Percentiles rank a stretch among this genome's conserved stretches.
phyloP scores from a whole-genome alignment of 1,284 basidiomycete genomes.

The Boletellus deceptivus region DNA sequence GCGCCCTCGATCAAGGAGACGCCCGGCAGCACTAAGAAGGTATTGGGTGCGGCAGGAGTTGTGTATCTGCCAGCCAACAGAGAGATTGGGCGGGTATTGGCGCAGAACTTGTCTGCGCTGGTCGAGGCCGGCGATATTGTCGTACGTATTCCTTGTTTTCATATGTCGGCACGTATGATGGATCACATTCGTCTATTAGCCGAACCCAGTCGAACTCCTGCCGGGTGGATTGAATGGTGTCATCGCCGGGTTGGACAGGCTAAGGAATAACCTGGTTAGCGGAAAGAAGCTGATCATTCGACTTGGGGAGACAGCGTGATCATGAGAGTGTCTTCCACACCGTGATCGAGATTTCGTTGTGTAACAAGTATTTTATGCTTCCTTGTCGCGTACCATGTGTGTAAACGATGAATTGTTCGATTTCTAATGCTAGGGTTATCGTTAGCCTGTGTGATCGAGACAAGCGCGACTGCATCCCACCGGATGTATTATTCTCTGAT shows the following conservation, averaged over 20 bases:
- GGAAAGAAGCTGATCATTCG: constrained; percentile 20
- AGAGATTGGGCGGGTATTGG: constrained; percentile 15
- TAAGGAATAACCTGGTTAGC: constrained; percentile 28
- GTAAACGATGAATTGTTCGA: too few species aligned
- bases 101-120: constrained; percentile 12
- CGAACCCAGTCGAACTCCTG: constrained; percentile 22
- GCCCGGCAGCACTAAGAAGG: constrained; percentile 16
- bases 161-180: background rate
- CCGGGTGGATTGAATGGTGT: constrained; percentile 24
- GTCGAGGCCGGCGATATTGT: constrained; percentile 23
- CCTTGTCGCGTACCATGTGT: too few species aligned
- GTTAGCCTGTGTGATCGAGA: too few species aligned
- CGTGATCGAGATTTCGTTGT: background rate
- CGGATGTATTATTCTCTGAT: too few species aligned
- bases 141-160: constrained; percentile 10
- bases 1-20: constrained; percentile 7
- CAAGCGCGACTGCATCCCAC: too few species aligned
- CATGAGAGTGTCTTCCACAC: background rate
- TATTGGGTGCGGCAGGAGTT: constrained; percentile 8
- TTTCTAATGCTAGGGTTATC: too few species aligned
- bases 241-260: constrained; percentile 15
- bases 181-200: constrained; percentile 4
- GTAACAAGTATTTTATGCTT: background rate
- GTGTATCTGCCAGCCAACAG: constrained; percentile 13
- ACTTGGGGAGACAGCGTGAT: constrained; percentile 14